Conservation (phyloP, 495 filamentous ascomycete genomes). For the Ascobolus immersus region DNA sequence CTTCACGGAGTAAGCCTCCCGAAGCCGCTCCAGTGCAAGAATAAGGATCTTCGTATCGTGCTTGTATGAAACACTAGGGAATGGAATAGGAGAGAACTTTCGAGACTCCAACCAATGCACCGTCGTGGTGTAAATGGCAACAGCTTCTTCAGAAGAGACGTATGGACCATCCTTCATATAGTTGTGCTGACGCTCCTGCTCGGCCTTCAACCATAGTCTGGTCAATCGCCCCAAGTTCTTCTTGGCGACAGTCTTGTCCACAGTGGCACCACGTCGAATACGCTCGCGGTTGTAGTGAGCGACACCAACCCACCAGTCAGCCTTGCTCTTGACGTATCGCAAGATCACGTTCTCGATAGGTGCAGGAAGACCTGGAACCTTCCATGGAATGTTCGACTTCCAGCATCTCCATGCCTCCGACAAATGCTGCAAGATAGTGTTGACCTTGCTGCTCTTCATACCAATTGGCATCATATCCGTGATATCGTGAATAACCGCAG, state of each 20-base stretch:
- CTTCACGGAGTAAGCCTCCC: conserved; percentile 95
- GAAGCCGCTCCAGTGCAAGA: conserved; percentile 72
- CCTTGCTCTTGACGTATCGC: conserved; percentile 94
- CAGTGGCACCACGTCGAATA: conserved; percentile 83
- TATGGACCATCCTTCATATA: conserved; percentile 99
- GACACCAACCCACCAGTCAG: conserved; percentile 98
- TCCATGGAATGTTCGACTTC: conserved; percentile 99
- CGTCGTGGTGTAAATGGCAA: conserved; percentile 95
- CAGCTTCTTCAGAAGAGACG: conserved; percentile 91
- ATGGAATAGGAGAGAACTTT: conserved; percentile 96
- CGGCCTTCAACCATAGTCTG: conserved; percentile 88
- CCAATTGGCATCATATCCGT: conserved; percentile 99
- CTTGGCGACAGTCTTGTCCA: conserved; percentile 97
- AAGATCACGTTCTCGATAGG: conserved; percentile 97
- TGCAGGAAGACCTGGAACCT: conserved; percentile 84
- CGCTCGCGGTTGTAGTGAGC: conserved; percentile 96
- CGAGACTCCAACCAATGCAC: conserved; percentile 97
- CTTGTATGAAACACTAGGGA: conserved; percentile 98
- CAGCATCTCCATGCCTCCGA: conserved; percentile 97
- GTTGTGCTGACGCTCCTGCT: conserved; percentile 96
- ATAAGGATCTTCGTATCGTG: conserved; percentile 99
- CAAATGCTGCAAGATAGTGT: conserved; percentile 88
- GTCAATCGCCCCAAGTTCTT: conserved; percentile 95
- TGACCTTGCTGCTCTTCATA: conserved; percentile 98
- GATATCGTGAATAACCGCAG: conserved; percentile 93